Percentiles rank a stretch among this genome's conserved stretches.
phyloP scores from a whole-genome alignment of 768 basidiomycete genomes.

The Psilocybe cyanescens region DNA sequence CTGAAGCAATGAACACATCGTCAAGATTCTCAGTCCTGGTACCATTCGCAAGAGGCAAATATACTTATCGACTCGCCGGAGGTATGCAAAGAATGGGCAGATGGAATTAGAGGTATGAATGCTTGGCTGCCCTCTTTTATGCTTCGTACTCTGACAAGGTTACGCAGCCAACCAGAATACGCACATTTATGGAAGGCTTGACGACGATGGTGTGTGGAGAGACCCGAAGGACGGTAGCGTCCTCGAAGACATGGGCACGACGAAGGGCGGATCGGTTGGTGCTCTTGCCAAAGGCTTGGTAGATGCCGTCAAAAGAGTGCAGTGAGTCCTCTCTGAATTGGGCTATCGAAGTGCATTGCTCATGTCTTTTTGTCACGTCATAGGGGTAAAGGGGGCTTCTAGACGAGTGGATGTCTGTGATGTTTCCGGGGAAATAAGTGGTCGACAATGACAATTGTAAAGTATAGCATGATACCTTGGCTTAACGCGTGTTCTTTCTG shows the following conservation, averaged over 20 bases:
- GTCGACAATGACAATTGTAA: too few species aligned
- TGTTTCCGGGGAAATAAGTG: too few species aligned
- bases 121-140: background rate
- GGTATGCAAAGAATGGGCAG: conserved; percentile 15
- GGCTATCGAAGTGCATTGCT: background rate
- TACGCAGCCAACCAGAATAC: conserved; percentile 15
- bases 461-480: too few species aligned
- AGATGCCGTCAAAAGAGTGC: conserved; percentile 13
- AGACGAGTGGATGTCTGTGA: background rate
- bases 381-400: conserved; percentile 15
- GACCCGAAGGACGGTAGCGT: conserved; percentile 15
- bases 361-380: background rate
- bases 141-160: background rate
- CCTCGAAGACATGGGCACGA: conserved; percentile 13
- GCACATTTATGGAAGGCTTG: conserved; percentile 12
- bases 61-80: conserved; percentile 9
- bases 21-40: conserved; percentile 18
- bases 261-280: conserved; percentile 6
- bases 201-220: conserved; percentile 15
- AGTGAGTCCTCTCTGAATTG: conserved; percentile 3
- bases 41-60: conserved; percentile 16
- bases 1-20: background rate
- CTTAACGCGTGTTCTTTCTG: too few species aligned
- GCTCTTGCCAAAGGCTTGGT: conserved; percentile 11
- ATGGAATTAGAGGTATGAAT: conserved; percentile 6